Conservation (phyloP, 805 yeast genomes). For the Kodamaea hsintzibuensis region DNA sequence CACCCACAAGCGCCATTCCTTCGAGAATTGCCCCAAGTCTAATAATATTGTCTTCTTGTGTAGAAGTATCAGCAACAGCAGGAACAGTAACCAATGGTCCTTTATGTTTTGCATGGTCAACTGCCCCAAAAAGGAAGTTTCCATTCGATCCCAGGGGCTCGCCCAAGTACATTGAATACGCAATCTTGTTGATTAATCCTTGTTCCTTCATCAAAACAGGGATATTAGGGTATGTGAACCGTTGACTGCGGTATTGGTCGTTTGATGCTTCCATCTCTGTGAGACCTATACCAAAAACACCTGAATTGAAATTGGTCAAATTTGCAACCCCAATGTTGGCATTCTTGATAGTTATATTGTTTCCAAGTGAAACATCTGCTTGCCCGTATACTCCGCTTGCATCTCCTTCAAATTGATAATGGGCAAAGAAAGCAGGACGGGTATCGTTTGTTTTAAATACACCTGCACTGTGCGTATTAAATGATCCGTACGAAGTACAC, state of each 20-base stretch:
- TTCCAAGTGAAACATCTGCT: not conserved
- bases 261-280: not conserved
- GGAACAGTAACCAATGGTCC: slow-evolving; percentile 40
- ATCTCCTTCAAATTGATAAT: not conserved
- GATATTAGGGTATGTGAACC: slow-evolving; percentile 24
- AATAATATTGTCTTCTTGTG: not conserved
- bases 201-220: slow-evolving; percentile 60
- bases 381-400: not conserved
- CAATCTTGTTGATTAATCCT: slow-evolving; percentile 55
- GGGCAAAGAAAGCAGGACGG: not conserved
- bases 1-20: not conserved
- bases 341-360: not conserved
- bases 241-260: not conserved
- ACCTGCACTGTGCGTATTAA: not conserved
- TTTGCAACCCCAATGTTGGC: not conserved
- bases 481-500: not conserved
- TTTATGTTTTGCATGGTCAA: slow-evolving; percentile 60
- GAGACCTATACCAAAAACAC: not conserved
- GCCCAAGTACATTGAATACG: slow-evolving; percentile 65
- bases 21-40: not conserved
- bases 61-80: slow-evolving; percentile 30
- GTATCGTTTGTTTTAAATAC: not conserved
- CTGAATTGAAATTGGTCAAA: not conserved
- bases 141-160: slow-evolving; percentile 44
- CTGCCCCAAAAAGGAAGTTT: slow-evolving; percentile 67